phyloP scores from a whole-genome alignment of 2,329 filamentous ascomycete species.

The Colletotrichum endophyticum region DNA sequence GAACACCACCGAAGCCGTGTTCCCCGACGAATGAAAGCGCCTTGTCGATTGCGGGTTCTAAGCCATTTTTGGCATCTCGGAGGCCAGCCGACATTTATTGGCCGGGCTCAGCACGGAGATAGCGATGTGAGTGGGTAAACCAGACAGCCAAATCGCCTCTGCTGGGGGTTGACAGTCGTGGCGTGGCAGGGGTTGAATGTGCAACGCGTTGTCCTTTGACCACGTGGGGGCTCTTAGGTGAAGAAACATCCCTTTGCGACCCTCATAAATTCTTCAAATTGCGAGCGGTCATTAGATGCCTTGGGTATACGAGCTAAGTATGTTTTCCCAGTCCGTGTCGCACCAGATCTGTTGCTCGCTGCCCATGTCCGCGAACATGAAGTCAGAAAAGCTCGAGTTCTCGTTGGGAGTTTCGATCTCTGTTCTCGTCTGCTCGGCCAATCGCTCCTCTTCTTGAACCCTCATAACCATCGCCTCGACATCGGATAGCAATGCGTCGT shows the following conservation, averaged over 20 bases:
- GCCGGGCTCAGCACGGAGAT: too few species aligned
- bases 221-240: too few species aligned
- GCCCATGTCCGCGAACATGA: not conserved
- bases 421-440: not conserved
- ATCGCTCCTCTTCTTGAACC: not conserved
- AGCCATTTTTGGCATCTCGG: not conserved
- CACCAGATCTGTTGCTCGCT: not conserved
- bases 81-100: too few species aligned
- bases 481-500: constrained; percentile 16
- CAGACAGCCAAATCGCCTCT: too few species aligned
- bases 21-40: not conserved
- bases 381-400: not conserved
- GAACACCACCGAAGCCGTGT: not conserved
- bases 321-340: constrained; percentile 5
- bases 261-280: not conserved
- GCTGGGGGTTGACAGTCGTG: too few species aligned
- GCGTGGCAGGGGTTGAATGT: too few species aligned
- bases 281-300: not conserved
- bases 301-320: constrained; percentile 8
- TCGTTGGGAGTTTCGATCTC: not conserved
- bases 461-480: constrained; percentile 18
- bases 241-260: too few species aligned
- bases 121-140: too few species aligned
- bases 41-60: not conserved
- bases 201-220: too few species aligned